phyloP scores from a whole-genome alignment of 2,329 filamentous ascomycete genomes.

The Cordyceps tenuipes region DNA sequence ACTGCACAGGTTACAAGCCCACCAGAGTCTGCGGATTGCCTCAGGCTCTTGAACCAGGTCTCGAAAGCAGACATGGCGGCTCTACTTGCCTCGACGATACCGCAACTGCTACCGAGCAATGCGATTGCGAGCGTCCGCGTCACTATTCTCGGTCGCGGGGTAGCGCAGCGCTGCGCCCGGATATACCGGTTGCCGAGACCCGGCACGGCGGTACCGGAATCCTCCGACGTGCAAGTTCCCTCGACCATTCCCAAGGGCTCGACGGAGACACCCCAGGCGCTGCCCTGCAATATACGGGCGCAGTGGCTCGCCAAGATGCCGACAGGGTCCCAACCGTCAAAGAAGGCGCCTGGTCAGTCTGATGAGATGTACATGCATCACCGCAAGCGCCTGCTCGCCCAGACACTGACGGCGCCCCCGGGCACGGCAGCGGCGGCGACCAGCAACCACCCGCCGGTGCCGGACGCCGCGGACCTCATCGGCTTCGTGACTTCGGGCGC shows the following conservation, averaged over 20 bases:
- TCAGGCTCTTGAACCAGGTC: slow-evolving; percentile 18
- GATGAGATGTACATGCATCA: slow-evolving; percentile 24
- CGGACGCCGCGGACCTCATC: slow-evolving; percentile 65
- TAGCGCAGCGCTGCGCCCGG: slow-evolving; percentile 62
- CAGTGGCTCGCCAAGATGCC: slow-evolving; percentile 62
- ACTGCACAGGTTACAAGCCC: slow-evolving; percentile 5
- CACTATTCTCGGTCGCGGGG: slow-evolving; percentile 59
- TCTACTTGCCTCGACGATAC: slow-evolving; percentile 14
- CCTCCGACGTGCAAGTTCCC: slow-evolving; percentile 36
- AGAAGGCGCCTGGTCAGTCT: slow-evolving; percentile 9
- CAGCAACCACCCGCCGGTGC: slow-evolving; percentile 60
- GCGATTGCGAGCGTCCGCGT: slow-evolving; percentile 56
- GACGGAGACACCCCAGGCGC: slow-evolving; percentile 14
- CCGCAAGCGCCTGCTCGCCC: slow-evolving; percentile 37
- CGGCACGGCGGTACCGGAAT: slow-evolving; percentile 15
- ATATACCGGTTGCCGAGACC: slow-evolving; percentile 69
- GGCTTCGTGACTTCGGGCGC: slow-evolving; percentile 87
- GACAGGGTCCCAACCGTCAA: slow-evolving; percentile 6
- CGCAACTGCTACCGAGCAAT: slow-evolving; percentile 23
- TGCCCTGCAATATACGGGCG: slow-evolving; percentile 46
- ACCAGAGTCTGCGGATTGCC: neutral
- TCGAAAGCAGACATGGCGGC: slow-evolving; percentile 20
- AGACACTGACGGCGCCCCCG: slow-evolving; percentile 36
- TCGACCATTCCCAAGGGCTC: slow-evolving; percentile 30
- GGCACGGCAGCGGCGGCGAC: slow-evolving; percentile 26